Conservation (phyloP, 2,329 filamentous ascomycete genomes). For the Pseudocercospora musae region DNA sequence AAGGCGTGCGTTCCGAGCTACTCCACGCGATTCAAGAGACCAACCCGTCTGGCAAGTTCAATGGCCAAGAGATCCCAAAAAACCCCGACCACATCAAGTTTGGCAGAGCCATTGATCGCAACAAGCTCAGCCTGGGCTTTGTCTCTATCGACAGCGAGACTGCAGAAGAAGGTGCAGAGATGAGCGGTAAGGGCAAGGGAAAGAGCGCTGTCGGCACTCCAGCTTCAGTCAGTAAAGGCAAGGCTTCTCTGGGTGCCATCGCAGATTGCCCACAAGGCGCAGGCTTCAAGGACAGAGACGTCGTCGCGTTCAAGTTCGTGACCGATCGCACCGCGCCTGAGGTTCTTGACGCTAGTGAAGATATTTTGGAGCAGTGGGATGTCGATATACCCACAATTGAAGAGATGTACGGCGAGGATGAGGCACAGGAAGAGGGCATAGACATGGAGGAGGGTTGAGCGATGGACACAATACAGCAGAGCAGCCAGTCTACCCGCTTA, state of each 20-base stretch:
- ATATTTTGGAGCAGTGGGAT: constrained; percentile 33
- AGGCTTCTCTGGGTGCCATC: constrained; percentile 34
- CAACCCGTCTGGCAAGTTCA: constrained; percentile 34
- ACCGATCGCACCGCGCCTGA: constrained; percentile 19
- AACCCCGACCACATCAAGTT: constrained; percentile 41
- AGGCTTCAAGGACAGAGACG: constrained; percentile 34
- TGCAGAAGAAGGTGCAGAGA: constrained; percentile 23
- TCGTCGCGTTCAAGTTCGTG: constrained; percentile 37
- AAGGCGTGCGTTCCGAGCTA: constrained; percentile 41
- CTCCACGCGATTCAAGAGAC: constrained; percentile 42
- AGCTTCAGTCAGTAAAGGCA: constrained; percentile 10
- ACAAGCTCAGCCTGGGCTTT: constrained; percentile 43
- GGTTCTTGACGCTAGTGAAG: constrained; percentile 19
- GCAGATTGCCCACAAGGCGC: constrained; percentile 38
- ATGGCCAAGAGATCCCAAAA: constrained; percentile 38
- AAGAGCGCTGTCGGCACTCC: constrained; percentile 30
- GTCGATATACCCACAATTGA: constrained; percentile 35
- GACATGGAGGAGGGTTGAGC: constrained; percentile 25
- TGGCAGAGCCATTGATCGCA: constrained; percentile 40
- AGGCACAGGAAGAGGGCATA: constrained; percentile 23
- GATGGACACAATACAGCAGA: not conserved
- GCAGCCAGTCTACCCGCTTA: not conserved
- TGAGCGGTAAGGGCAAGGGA: constrained; percentile 41
- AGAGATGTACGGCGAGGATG: constrained; percentile 31
- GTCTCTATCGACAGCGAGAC: constrained; percentile 31